These are phyloP conservation scores for Begonia masoniana DNA, from an alignment of 306 rosid species.

Conservation along the genomic window DNA sequence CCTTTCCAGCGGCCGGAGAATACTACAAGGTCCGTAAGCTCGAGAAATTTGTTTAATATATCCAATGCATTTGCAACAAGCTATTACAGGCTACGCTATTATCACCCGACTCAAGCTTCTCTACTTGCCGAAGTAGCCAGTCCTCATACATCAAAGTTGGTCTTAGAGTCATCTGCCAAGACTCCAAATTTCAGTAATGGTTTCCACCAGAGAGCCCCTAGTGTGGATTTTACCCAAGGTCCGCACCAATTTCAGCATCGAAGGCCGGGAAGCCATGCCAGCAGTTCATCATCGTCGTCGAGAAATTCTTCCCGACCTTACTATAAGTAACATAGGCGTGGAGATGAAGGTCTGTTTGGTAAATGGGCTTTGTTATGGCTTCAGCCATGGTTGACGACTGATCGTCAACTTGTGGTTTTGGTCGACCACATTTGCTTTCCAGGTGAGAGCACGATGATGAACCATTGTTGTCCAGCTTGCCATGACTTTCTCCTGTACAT, in stretches of 20 bases:
- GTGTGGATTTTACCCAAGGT: not conserved
- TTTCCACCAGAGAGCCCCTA: not conserved
- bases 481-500: too few species aligned
- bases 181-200: slow-evolving; percentile 10
- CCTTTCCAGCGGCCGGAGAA: slow-evolving; percentile 83
- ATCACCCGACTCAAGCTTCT: slow-evolving; percentile 17
- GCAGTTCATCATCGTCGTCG: not conserved
- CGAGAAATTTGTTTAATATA: slow-evolving; percentile 37
- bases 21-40: slow-evolving; percentile 45
- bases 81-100: slow-evolving; percentile 15
- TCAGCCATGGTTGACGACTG: too few species aligned
- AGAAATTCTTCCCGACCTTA: too few species aligned
- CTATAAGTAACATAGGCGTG: too few species aligned
- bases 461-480: too few species aligned
- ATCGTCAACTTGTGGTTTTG: too few species aligned
- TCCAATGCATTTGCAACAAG: slow-evolving; percentile 32
- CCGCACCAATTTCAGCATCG: not conserved
- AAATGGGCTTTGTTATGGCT: too few species aligned
- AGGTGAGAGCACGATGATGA: too few species aligned
- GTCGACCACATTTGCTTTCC: too few species aligned
- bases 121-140: slow-evolving; percentile 31
- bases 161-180: slow-evolving; percentile 6
- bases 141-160: slow-evolving; percentile 15
- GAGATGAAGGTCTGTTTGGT: too few species aligned
- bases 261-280: not conserved